Conservation (phyloP, 2,329 filamentous ascomycete genomes). For the Parastagonospora nodorum region DNA sequence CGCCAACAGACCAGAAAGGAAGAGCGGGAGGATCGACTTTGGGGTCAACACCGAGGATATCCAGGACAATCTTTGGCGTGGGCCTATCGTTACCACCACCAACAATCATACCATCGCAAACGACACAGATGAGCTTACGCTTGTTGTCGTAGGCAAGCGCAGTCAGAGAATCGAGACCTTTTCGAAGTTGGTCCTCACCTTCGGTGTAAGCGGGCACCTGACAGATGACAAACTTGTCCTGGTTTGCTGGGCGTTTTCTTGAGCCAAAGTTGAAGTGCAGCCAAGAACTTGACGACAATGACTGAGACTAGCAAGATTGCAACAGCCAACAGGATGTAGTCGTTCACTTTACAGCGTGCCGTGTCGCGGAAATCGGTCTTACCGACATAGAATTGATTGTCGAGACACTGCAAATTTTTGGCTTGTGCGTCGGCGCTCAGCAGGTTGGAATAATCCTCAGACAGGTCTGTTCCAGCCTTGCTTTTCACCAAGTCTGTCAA, state of each 20-base stretch:
- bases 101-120: conserved; percentile 97
- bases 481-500: conserved; percentile 71
- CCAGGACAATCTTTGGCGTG: conserved; percentile 95
- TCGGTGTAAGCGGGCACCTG: conserved; percentile 98
- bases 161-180: conserved; percentile 91
- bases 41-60: conserved; percentile 95
- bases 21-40: conserved; percentile 94
- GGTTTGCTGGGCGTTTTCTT: conserved; percentile 83
- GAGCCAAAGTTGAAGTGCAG: conserved; percentile 90
- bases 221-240: conserved; percentile 99
- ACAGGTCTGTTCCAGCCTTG: conserved; percentile 82
- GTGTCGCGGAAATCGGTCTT: conserved; percentile 81
- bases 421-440: conserved; percentile 58
- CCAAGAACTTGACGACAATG: conserved; percentile 85
- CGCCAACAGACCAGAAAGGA: conserved; percentile 90
- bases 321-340: conserved; percentile 86
- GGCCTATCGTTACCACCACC: conserved; percentile 95
- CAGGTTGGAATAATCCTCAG: conserved; percentile 64
- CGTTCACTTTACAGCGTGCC: conserved; percentile 81
- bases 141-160: conserved; percentile 98
- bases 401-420: conserved; percentile 80
- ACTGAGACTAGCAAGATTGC: conserved; percentile 82
- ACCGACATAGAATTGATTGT: conserved; percentile 82
- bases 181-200: conserved; percentile 91
- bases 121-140: conserved; percentile 92